Percentiles rank a stretch among this genome's conserved stretches.
Evolutionary conservation across 768 basidiomycete genomes (phyloP).

Genomic region (Mrakia frigida): DNA sequence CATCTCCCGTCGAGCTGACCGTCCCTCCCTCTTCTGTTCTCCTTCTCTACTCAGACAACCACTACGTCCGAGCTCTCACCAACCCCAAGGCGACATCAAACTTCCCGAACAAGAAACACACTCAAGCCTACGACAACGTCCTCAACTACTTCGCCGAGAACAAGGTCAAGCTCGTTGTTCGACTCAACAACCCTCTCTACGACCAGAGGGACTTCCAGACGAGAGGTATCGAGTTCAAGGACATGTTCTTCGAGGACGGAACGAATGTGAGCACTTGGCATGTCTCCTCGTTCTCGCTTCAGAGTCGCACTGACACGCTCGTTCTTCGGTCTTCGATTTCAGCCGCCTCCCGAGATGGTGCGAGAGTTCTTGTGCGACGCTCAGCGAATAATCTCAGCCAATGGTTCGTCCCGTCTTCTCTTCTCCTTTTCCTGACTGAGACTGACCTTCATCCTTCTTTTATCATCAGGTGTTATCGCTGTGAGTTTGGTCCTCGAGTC

Average conservation of each 20-base stretch:
- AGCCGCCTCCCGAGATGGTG: slow-evolving; percentile 27
- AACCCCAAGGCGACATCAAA: slow-evolving; percentile 44
- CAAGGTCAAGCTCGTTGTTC: slow-evolving; percentile 82
- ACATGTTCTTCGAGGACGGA: slow-evolving; percentile 93
- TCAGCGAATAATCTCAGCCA: neutral
- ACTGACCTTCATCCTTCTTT: neutral
- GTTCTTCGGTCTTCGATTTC: neutral
- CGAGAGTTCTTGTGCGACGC: slow-evolving; percentile 28
- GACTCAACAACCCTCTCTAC: slow-evolving; percentile 88
- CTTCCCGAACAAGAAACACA: slow-evolving; percentile 73
- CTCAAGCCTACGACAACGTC: slow-evolving; percentile 79
- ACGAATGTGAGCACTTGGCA: slow-evolving; percentile 66
- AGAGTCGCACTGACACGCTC: neutral
- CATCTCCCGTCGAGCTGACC: slow-evolving; percentile 40
- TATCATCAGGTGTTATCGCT: slow-evolving; percentile 7
- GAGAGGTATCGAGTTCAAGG: slow-evolving; percentile 60
- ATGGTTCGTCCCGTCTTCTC: slow-evolving; percentile 1
- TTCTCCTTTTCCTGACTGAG: neutral
- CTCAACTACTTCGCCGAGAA: slow-evolving; percentile 86
- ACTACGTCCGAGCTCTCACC: slow-evolving; percentile 33
- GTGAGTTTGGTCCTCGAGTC: neutral
- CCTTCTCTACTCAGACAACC: slow-evolving; percentile 48
- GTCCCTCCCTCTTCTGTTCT: no score
- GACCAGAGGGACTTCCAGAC: slow-evolving; percentile 74
- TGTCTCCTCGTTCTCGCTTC: neutral